These are phyloP conservation scores for Pseudogymnoascus sp. DNA, from an alignment of 2,329 filamentous ascomycete species.

Conservation along the genomic window DNA sequence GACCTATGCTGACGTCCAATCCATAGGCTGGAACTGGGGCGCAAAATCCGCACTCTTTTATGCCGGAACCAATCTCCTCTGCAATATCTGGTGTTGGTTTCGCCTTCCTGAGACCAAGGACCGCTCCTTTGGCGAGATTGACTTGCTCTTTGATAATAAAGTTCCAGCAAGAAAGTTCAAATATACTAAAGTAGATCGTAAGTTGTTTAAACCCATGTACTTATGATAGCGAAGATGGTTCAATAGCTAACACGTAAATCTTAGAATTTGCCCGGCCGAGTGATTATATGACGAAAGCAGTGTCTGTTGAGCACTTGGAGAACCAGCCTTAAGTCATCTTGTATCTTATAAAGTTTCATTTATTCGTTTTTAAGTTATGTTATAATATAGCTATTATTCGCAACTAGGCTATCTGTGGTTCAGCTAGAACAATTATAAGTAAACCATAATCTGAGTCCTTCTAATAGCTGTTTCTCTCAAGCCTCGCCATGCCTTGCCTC, in stretches of 20 bases:
- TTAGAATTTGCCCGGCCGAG: not conserved
- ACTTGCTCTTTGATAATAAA: constrained; percentile 69
- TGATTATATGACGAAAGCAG: not conserved
- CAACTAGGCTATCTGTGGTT: too few relatives aligned
- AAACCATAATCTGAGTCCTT: not conserved
- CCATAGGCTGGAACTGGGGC: constrained; percentile 27
- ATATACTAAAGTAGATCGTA: constrained; percentile 14
- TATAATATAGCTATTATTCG: too few relatives aligned
- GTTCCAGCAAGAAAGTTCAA: constrained; percentile 36
- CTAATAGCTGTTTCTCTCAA: not conserved
- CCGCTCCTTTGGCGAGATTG: constrained; percentile 76
- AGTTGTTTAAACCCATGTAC: not conserved
- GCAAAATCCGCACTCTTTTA: constrained; percentile 28
- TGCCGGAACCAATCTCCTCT: constrained; percentile 26
- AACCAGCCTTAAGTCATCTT: not conserved
- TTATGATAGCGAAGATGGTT: not conserved
- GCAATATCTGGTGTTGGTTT: constrained; percentile 29
- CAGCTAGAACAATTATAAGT: too few relatives aligned
- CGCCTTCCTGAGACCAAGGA: constrained; percentile 71
- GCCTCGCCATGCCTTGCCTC: not conserved
- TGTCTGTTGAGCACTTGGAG: not conserved
- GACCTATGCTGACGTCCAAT: not conserved
- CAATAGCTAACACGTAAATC: not conserved
- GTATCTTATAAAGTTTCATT: too few relatives aligned
- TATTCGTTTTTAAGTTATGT: too few relatives aligned